phyloP scores from a whole-genome alignment of 352 stramenopile genomes.

The Pythium aristosporum region DNA sequence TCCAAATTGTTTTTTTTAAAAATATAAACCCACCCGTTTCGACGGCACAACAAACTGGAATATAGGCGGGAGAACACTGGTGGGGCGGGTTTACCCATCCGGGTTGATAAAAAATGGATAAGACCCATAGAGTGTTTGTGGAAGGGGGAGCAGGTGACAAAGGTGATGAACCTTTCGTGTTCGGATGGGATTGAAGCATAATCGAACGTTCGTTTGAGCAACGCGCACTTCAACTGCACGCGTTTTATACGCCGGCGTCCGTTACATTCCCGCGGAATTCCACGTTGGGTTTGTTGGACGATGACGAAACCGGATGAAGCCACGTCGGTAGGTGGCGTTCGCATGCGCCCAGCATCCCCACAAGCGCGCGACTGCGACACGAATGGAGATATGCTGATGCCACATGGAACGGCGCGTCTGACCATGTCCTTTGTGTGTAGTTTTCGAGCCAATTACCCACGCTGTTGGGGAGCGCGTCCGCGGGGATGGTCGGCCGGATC shows the following conservation, averaged over 20 bases:
- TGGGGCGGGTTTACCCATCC: not conserved
- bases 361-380: too few relatives aligned
- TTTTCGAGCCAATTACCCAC: conserved; percentile 50
- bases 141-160: not conserved
- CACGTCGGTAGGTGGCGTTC: conserved; percentile 18
- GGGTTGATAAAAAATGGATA: not conserved
- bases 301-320: conserved; percentile 21
- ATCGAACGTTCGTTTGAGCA: conserved; percentile 20
- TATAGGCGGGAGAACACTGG: too few relatives aligned
- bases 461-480: conserved; percentile 74
- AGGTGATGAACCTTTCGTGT: not conserved
- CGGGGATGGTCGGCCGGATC: conserved; percentile 79
- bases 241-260: conserved; percentile 7
- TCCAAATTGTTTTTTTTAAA: too few relatives aligned
- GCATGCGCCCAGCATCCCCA: not conserved
- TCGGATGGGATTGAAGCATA: conserved; percentile 21
- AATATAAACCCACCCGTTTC: conserved; percentile 1
- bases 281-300: not conserved
- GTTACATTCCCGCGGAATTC: conserved; percentile 29
- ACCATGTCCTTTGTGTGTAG: conserved; percentile 22
- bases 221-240: conserved; percentile 21
- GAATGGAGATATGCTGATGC: too few relatives aligned
- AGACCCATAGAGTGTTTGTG: not conserved
- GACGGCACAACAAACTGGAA: too few relatives aligned
- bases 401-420: not conserved